Evolutionary conservation across 805 yeast species (phyloP).

Genomic region (Candida insectalens): DNA sequence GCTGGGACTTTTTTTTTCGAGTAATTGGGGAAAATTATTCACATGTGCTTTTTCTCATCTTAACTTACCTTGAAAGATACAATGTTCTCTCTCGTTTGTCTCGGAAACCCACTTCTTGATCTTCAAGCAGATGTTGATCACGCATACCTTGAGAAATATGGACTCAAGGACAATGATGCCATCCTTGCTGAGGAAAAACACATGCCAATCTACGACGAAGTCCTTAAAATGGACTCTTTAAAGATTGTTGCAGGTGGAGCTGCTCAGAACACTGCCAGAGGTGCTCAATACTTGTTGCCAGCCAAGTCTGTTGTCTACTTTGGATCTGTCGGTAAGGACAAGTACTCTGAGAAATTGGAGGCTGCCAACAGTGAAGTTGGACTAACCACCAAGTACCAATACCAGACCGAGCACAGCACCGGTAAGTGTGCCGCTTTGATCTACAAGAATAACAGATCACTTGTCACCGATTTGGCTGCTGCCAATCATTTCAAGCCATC

Average conservation of each 20-base stretch:
- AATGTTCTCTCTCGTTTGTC: slow-evolving; percentile 67
- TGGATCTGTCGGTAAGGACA: slow-evolving; percentile 94
- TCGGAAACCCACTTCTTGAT: slow-evolving; percentile 86
- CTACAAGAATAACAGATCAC: slow-evolving; percentile 74
- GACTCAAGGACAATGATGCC: slow-evolving; percentile 85
- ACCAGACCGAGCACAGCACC: slow-evolving; percentile 68
- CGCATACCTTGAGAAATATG: slow-evolving; percentile 70
- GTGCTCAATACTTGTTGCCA: slow-evolving; percentile 90
- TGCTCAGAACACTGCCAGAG: slow-evolving; percentile 98
- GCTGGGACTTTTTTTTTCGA: too few relatives aligned
- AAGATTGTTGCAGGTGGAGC: slow-evolving; percentile 96
- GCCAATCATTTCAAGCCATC: slow-evolving; percentile 92
- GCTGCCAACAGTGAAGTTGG: slow-evolving; percentile 87
- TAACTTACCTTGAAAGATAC: slow-evolving; percentile 20
- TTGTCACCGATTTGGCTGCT: slow-evolving; percentile 94
- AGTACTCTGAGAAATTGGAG: slow-evolving; percentile 68
- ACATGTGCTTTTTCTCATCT: background rate
- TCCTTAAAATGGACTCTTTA: slow-evolving; percentile 49
- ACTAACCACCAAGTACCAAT: slow-evolving; percentile 75
- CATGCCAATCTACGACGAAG: slow-evolving; percentile 77
- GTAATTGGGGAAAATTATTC: too few relatives aligned
- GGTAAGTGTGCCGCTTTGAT: slow-evolving; percentile 98
- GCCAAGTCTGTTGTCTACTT: slow-evolving; percentile 77
- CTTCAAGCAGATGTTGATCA: slow-evolving; percentile 67
- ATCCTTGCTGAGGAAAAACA: slow-evolving; percentile 77